Conservation (phyloP, 2,329 filamentous ascomycete genomes). For the Aspergillus tanneri region DNA sequence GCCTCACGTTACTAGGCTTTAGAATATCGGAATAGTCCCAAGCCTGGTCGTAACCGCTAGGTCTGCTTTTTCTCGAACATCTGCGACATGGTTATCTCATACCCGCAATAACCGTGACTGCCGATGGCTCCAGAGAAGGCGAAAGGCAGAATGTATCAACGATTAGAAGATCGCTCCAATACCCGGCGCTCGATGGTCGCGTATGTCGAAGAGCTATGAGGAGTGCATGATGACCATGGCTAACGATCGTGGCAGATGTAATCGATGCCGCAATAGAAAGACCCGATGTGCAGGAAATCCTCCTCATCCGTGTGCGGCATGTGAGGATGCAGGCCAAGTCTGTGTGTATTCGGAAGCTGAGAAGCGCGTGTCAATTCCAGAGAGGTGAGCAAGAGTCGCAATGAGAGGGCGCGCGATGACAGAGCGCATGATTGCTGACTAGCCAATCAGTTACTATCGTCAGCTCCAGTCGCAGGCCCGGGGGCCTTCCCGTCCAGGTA, state of each 20-base stretch:
- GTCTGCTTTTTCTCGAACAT: no score
- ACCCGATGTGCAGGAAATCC: slow-evolving; percentile 37
- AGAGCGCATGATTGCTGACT: background rate
- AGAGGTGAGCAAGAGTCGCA: slow-evolving; percentile 28
- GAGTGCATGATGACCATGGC: background rate
- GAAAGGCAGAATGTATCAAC: slow-evolving; percentile 10
- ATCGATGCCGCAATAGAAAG: slow-evolving; percentile 39
- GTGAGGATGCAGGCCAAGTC: slow-evolving; percentile 30
- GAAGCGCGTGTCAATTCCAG: slow-evolving; percentile 36
- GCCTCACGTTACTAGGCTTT: background rate
- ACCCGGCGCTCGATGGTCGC: slow-evolving; percentile 29
- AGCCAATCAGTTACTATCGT: slow-evolving; percentile 28
- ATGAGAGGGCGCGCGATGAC: slow-evolving; percentile 1
- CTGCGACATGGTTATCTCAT: slow-evolving; percentile 10
- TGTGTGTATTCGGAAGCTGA: slow-evolving; percentile 41
- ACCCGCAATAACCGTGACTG: background rate
- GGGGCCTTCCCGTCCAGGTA: slow-evolving; percentile 17
- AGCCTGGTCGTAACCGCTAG: no score
- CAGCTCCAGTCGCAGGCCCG: slow-evolving; percentile 35
- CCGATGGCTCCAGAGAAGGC: slow-evolving; percentile 15
- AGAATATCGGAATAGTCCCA: no score
- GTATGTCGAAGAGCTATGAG: slow-evolving; percentile 14
- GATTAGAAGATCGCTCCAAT: slow-evolving; percentile 21
- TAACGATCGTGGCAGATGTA: slow-evolving; percentile 27
- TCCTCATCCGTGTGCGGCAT: slow-evolving; percentile 37